phyloP scores from a whole-genome alignment of 2,329 filamentous ascomycete genomes.

The Tolypocladium endophyticum region DNA sequence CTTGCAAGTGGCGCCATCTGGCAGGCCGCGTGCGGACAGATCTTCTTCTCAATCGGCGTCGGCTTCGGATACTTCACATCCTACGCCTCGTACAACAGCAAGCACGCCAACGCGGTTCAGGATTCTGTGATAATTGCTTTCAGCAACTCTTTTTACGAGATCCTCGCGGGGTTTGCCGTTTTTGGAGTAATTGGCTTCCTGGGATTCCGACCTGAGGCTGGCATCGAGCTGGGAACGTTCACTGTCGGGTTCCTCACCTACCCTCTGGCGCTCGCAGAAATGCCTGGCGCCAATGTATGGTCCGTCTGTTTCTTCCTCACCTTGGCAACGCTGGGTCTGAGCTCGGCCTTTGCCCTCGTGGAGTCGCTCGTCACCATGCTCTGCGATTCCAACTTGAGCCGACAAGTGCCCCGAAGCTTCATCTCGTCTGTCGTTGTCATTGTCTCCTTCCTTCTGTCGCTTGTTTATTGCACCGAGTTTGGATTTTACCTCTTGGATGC shows the following conservation, averaged over 20 bases:
- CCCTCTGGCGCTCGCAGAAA: neutral
- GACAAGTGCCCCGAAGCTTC: constrained; percentile 22
- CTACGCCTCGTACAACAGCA: neutral
- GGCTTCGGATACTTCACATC: constrained; percentile 31
- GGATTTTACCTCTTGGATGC: constrained; percentile 37
- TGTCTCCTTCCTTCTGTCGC: constrained; percentile 34
- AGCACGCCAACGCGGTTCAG: neutral
- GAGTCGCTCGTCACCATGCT: constrained; percentile 36
- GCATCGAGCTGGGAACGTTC: neutral
- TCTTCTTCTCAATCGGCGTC: constrained; percentile 24
- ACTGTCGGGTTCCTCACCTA: neutral
- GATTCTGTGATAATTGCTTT: neutral
- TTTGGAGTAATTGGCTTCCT: neutral
- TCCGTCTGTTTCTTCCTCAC: neutral
- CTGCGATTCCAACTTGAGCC: constrained; percentile 29
- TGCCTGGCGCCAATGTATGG: neutral
- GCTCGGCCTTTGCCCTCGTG: neutral
- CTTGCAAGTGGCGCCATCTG: constrained; percentile 22
- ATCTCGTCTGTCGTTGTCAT: constrained; percentile 36
- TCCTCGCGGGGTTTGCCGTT: neutral
- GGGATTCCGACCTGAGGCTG: neutral
- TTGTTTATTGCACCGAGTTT: constrained; percentile 37
- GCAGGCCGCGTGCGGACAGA: constrained; percentile 41
- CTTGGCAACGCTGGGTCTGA: neutral
- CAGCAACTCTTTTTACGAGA: neutral